These are phyloP conservation scores for Calonectria fujianensis DNA, from an alignment of 2,329 filamentous ascomycete genomes.

Conservation along the genomic window DNA sequence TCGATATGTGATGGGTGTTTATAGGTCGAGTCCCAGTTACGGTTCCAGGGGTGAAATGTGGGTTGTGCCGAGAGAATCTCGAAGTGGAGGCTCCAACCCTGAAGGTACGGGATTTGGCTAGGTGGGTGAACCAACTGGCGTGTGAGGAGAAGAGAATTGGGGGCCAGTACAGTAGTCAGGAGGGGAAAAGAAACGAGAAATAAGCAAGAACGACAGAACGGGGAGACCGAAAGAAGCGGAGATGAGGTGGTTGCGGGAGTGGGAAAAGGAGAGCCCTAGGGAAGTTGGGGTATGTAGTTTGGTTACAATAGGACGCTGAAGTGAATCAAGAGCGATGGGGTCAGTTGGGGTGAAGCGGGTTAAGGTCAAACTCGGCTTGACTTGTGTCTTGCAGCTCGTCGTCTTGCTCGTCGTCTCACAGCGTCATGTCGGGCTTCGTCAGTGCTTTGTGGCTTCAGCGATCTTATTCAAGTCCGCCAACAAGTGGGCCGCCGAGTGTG, in stretches of 20 bases:
- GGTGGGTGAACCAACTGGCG: conserved; percentile 27
- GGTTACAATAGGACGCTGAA: conserved; percentile 12
- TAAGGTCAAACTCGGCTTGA: neutral
- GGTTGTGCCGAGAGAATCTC: conserved; percentile 34
- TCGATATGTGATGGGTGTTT: conserved; percentile 39
- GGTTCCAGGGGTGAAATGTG: conserved; percentile 36
- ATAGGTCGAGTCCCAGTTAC: conserved; percentile 32
- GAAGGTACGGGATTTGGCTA: conserved; percentile 34
- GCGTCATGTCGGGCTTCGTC: conserved; percentile 20
- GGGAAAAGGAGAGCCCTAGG: conserved; percentile 15
- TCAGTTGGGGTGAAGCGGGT: neutral
- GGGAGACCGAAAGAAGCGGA: conserved; percentile 17
- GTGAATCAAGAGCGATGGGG: neutral
- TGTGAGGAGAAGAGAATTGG: conserved; percentile 22
- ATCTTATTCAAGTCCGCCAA: conserved; percentile 21
- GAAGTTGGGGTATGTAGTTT: conserved; percentile 5
- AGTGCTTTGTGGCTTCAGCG: conserved; percentile 22
- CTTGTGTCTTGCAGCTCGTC: conserved; percentile 27
- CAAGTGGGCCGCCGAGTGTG: conserved; percentile 17
- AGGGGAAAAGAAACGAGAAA: conserved; percentile 11
- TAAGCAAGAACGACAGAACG: conserved; percentile 28
- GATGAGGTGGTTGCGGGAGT: conserved; percentile 4
- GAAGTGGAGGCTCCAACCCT: conserved; percentile 38
- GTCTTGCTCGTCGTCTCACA: conserved; percentile 24
- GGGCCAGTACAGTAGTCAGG: conserved; percentile 11